Evolutionary conservation across 176 grass and related monocot genomes (phyloP).

Genomic region (Urochloa ruziziensis): DNA sequence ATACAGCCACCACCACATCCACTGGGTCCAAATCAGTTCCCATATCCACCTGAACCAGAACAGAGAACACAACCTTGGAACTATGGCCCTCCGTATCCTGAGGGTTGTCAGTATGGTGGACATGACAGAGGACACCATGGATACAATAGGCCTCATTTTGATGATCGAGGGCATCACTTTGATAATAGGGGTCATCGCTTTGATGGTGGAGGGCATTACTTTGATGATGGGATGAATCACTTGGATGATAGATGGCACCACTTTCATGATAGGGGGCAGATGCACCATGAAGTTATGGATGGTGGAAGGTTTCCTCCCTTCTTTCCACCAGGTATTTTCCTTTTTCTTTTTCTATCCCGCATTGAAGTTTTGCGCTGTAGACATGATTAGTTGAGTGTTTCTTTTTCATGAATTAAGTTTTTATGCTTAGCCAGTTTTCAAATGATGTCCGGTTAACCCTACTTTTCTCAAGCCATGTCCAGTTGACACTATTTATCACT

Average conservation of each 20-base stretch:
- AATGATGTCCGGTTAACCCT: too few species aligned
- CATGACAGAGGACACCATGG: conserved; percentile 56
- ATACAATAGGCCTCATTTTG: conserved; percentile 43
- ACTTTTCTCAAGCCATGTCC: background rate
- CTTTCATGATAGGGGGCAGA: conserved; percentile 51
- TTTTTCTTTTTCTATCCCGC: background rate
- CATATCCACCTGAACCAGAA: conserved; percentile 61
- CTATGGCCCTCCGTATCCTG: conserved; percentile 43
- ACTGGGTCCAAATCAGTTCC: conserved; percentile 60
- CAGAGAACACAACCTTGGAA: conserved; percentile 60
- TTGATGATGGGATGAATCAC: conserved; percentile 37
- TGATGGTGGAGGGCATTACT: conserved; percentile 35
- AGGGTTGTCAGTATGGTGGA: conserved; percentile 50
- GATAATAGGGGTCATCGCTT: conserved; percentile 41
- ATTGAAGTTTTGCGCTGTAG: background rate
- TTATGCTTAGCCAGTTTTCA: conserved; percentile 18
- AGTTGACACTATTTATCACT: background rate
- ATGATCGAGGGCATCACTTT: conserved; percentile 42
- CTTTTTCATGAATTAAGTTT: conserved; percentile 5
- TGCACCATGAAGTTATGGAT: conserved; percentile 59
- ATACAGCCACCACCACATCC: conserved; percentile 62
- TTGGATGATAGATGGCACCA: conserved; percentile 48
- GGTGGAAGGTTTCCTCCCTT: conserved; percentile 49
- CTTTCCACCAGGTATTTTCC: conserved; percentile 48
- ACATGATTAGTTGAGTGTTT: background rate